A percentile compares a stretch with the other conserved stretches of the same genome.
Evolutionary conservation across 2,329 filamentous ascomycete species (phyloP).

Genomic region (Cladorrhinum sp.): DNA sequence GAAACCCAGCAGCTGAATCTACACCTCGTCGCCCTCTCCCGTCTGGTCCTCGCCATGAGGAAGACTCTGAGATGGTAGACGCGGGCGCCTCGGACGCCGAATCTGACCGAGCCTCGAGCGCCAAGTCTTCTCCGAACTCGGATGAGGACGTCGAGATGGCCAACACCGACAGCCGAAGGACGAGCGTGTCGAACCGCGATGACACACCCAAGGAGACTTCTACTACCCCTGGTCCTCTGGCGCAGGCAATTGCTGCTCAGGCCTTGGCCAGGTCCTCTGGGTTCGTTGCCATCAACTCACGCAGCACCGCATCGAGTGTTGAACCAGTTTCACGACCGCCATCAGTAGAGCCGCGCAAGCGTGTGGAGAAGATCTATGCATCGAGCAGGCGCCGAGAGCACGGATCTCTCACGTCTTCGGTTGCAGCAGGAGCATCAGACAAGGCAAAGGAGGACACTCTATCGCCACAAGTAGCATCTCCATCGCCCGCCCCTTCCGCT

Average conservation of each 20-base stretch:
- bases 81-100: slow-evolving; percentile 4
- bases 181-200: slow-evolving; percentile 16
- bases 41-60: not conserved
- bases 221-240: not conserved
- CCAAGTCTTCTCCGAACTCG: slow-evolving; percentile 7
- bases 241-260: slow-evolving; percentile 19
- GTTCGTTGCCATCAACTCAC: slow-evolving; percentile 13
- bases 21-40: not conserved
- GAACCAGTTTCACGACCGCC: slow-evolving; percentile 12
- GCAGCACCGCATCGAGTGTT: not conserved
- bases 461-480: not conserved
- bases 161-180: slow-evolving; percentile 20
- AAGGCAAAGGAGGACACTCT: not conserved
- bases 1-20: not conserved
- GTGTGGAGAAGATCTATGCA: slow-evolving; percentile 24
- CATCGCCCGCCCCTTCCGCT: not conserved
- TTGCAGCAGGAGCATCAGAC: slow-evolving; percentile 17
- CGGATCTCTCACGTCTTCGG: slow-evolving; percentile 8
- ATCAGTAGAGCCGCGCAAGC: slow-evolving; percentile 13
- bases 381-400: slow-evolving; percentile 15
- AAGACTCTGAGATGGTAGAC: slow-evolving; percentile 24
- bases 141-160: slow-evolving; percentile 17
- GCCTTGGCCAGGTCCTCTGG: slow-evolving; percentile 9
- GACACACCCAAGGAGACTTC: not conserved
- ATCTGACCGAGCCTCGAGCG: slow-evolving; percentile 15